These are phyloP conservation scores for Rubia yunnanensis DNA, from an alignment of 257 asterid species.

Conservation along the genomic window DNA sequence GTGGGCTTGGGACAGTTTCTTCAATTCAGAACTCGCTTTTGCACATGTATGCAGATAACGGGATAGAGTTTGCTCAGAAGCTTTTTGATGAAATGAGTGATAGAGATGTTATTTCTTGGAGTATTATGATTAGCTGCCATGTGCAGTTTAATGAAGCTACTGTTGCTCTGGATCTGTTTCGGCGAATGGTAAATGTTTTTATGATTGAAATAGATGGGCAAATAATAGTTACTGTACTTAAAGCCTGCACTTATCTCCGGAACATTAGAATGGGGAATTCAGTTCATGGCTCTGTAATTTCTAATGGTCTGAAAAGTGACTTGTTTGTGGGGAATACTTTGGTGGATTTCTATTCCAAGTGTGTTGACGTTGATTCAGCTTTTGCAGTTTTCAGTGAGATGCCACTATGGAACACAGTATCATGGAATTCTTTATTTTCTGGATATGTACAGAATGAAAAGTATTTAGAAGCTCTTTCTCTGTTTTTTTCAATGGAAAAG, in stretches of 20 bases:
- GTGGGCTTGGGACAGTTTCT: conserved; percentile 40
- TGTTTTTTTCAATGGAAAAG: conserved; percentile 45
- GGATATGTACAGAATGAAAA: conserved; percentile 61
- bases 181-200: conserved; percentile 37
- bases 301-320: conserved; percentile 53
- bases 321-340: conserved; percentile 65
- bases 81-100: conserved; percentile 60
- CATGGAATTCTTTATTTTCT: conserved; percentile 76
- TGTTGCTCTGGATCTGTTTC: conserved; percentile 40
- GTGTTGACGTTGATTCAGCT: conserved; percentile 54
- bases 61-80: conserved; percentile 46
- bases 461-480: conserved; percentile 42
- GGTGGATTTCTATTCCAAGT: conserved; percentile 75
- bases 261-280: conserved; percentile 42
- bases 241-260: conserved; percentile 50
- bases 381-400: conserved; percentile 45
- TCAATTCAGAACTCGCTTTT: conserved; percentile 72
- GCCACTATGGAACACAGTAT: conserved; percentile 45
- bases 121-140: conserved; percentile 59
- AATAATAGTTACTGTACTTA: conserved; percentile 57
- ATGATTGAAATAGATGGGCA: conserved; percentile 53
- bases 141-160: conserved; percentile 27
- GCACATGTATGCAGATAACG: conserved; percentile 43
- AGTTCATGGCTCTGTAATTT: conserved; percentile 46
- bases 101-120: conserved; percentile 79